A percentile compares a stretch with the other conserved stretches of the same genome.
These are phyloP conservation scores for Amphirosellinia nigrospora DNA, from an alignment of 495 filamentous ascomycete species.

Conservation along the genomic window DNA sequence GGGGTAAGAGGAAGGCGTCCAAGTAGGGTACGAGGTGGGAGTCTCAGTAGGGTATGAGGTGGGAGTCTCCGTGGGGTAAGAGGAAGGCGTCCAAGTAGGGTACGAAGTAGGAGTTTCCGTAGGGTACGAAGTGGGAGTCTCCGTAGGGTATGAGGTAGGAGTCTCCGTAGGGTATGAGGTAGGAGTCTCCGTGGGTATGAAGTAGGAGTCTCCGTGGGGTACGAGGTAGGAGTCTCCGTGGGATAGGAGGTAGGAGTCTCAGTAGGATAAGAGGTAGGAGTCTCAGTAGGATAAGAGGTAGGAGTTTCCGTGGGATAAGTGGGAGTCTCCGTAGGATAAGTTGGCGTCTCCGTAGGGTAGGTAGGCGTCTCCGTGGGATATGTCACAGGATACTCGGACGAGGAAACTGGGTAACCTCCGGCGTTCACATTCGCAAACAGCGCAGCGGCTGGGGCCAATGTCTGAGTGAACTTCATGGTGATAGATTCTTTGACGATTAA, in stretches of 20 bases:
- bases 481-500: constrained; percentile 27
- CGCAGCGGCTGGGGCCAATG: constrained; percentile 44
- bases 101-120: constrained; percentile 30
- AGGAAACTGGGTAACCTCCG: constrained; percentile 28
- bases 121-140: constrained; percentile 1
- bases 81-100: neutral
- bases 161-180: constrained; percentile 5
- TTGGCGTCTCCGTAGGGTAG: neutral
- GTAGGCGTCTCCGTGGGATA: constrained; percentile 21
- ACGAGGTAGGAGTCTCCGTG: neutral
- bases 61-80: constrained; percentile 18
- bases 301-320: neutral
- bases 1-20: no score
- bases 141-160: constrained; percentile 20
- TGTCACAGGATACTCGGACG: constrained; percentile 25
- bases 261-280: neutral
- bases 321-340: constrained; percentile 19
- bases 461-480: constrained; percentile 47
- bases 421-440: constrained; percentile 42
- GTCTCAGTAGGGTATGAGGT: constrained; percentile 17
- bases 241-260: constrained; percentile 19
- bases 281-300: constrained; percentile 21
- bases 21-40: no score
- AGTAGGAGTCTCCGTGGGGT: neutral
- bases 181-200: neutral